Conservation (phyloP, 208 protist species). For the Acanthamoeba lenticulata region DNA sequence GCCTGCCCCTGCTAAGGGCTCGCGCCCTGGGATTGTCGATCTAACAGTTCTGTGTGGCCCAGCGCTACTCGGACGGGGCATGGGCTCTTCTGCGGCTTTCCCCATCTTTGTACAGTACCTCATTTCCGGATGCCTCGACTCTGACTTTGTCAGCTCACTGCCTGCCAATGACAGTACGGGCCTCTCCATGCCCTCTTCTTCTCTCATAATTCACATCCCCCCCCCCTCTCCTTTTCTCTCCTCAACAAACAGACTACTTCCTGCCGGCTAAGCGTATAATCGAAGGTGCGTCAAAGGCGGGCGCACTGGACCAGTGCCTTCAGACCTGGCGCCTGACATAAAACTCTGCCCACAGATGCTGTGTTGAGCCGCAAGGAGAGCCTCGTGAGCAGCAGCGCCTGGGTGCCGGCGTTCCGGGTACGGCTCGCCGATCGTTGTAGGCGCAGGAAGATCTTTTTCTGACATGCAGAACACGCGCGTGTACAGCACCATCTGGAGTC, state of each 20-base stretch:
- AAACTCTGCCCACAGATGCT: background rate
- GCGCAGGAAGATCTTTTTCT: background rate
- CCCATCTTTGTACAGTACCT: constrained; percentile 27
- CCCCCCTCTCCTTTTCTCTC: background rate
- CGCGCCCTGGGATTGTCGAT: background rate
- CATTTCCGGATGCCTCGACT: constrained; percentile 16
- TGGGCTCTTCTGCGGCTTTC: background rate
- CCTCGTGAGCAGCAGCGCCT: constrained; percentile 13
- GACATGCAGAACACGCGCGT: background rate
- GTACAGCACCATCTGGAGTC: background rate
- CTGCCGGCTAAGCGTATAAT: background rate
- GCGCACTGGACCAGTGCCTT: too few species aligned
- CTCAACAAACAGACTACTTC: background rate
- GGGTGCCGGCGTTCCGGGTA: background rate
- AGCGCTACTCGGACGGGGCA: background rate
- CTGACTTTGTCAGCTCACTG: constrained; percentile 30
- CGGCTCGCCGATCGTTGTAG: background rate
- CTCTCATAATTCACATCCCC: too few species aligned
- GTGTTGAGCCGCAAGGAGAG: constrained; percentile 26
- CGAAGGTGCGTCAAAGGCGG: background rate
- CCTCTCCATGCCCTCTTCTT: too few species aligned
- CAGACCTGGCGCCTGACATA: background rate
- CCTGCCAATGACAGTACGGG: background rate
- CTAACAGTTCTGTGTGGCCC: background rate
- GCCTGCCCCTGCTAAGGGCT: background rate